Base-by-base conservation (phyloP, 495 filamentous ascomycete species). In the Usnea hakonensis region DNA sequence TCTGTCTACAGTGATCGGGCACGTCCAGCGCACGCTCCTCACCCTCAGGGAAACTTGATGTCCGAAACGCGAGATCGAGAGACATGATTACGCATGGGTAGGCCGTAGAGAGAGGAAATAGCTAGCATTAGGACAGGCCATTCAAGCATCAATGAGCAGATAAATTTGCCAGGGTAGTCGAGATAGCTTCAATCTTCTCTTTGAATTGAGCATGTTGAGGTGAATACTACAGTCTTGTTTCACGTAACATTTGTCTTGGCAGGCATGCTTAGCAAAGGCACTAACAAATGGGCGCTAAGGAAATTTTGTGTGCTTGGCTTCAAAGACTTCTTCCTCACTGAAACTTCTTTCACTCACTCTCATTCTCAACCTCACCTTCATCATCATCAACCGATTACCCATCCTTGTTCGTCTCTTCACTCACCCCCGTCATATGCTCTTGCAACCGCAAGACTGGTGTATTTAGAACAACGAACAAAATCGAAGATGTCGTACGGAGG, bases 401-500 rank as follows among this genome's bases (percentile, higher is more conserved):
- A 13, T 55, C 19, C 5, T 32, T 16, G n/a, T 40, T 36, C 16
- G 13, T 17, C 13, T 61, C 6, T 32, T 52, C n/a, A 33, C 19
- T 35, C n/a, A 28, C 10, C 14, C 2, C 23, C 21, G 23, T 33
- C 48, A 6, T 37, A 35, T 1, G 28, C 26, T 2, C 3, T 32
- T 50, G 26, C 13, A 28, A 37, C 3, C 17, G 9, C 36, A 26
- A 13, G 23, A 44, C 1, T 32, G n/a, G 11, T n/a, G 26, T 30
- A 21, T 35, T 14, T 2, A 36, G 19, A 43, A 8, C 26, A 21
- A 57, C 54, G 21, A 57, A 21, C 8, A 40, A 21, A 36, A 40
- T 14, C 38, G 38, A 67, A 54, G 26, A 86, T 89, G 87, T 90
- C 86, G 76, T 90, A 89, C 83, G 84, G 87, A 68, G 87, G 86